Base-by-base conservation (phyloP, 2,329 filamentous ascomycete species). In the Trichoderma sp. region DNA sequence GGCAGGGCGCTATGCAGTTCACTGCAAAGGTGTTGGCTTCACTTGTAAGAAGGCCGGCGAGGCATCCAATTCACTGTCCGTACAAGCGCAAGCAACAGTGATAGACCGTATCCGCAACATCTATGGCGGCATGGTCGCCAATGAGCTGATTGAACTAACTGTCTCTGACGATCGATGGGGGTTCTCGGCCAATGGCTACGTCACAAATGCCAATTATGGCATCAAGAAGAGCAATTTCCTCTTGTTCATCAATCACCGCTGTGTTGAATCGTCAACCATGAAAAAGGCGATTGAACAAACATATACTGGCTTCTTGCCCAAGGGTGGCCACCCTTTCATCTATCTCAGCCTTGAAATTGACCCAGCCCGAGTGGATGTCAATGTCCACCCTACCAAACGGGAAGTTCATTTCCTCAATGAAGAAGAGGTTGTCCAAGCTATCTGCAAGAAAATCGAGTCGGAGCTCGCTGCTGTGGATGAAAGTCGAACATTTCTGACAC, bases 351-450 rank as follows among this genome's bases (percentile, higher is more conserved):
- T 99, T 3, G 93, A 97, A 73, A 97, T 99, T 71, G 95, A 98
- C 76, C 95, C 96, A 1, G 90, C 92, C 30, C 88, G 95, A 68
- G 94, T 99, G 4, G 96, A 99, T 80, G 97, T 99, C 78, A 99
- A 99, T 76, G 92, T 99, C 0, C 96, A 99, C 80, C 96, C 96
- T 0, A 99, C 96, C 0, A 99, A 99, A 81, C 88, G 94, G 65
- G 95, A 99, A 79, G 96, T 99, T 24, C 96, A 98, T 78, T 98
- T 99, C 77, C 86, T 99, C 26, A 97, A 98, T 73, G 96, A 99
- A 80, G 96, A 99, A 74, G 96, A 99, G 76, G 97, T 99, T 60
- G 92, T 96, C 61, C 93, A 96, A 74, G 88, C 89, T 15, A 90
- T 99, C 5, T 98, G 95, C 82, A 89, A 91, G 73, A 89, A 93